phyloP scores from a whole-genome alignment of 1,284 basidiomycete genomes.

The Hymenochaete sp. region DNA sequence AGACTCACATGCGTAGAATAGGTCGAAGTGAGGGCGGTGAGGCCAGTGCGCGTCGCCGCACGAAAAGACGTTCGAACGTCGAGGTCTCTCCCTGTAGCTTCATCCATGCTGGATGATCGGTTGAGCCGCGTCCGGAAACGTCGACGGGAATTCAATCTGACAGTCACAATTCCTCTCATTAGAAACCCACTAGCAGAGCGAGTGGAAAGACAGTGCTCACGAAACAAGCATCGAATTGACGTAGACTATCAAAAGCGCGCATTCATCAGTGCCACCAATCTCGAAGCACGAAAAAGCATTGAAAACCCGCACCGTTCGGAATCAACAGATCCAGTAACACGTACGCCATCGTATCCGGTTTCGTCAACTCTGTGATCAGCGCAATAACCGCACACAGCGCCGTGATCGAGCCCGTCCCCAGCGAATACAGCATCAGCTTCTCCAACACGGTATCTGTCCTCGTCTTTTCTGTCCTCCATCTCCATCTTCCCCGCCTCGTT shows the following conservation, averaged over 20 bases:
- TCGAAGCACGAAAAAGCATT: not conserved
- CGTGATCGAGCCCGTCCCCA: conserved; percentile 10
- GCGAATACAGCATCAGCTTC: conserved; percentile 7
- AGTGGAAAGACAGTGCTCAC: not conserved
- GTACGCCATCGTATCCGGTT: conserved; percentile 2
- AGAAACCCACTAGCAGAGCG: not conserved
- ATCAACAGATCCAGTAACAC: conserved; percentile 1
- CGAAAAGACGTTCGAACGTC: too few species aligned
- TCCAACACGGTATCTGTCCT: conserved; percentile 6
- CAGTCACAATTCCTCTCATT: not conserved
- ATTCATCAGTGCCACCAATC: not conserved
- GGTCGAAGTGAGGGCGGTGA: too few species aligned
- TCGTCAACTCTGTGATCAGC: conserved; percentile 5
- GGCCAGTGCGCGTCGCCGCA: too few species aligned
- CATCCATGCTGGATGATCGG: too few species aligned
- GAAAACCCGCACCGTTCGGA: not conserved
- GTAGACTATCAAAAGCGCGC: not conserved
- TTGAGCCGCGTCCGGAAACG: too few species aligned
- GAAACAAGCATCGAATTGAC: conserved; percentile 1
- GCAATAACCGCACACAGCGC: conserved; percentile 6
- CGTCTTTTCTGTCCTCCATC: not conserved
- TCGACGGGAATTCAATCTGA: too few species aligned
- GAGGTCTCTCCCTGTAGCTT: too few species aligned
- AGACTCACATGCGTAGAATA: too few species aligned
- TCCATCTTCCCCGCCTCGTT: too few species aligned